Evolutionary conservation across 2,329 filamentous ascomycete genomes (phyloP).

Genomic region (Scedosporium minutisporum): DNA sequence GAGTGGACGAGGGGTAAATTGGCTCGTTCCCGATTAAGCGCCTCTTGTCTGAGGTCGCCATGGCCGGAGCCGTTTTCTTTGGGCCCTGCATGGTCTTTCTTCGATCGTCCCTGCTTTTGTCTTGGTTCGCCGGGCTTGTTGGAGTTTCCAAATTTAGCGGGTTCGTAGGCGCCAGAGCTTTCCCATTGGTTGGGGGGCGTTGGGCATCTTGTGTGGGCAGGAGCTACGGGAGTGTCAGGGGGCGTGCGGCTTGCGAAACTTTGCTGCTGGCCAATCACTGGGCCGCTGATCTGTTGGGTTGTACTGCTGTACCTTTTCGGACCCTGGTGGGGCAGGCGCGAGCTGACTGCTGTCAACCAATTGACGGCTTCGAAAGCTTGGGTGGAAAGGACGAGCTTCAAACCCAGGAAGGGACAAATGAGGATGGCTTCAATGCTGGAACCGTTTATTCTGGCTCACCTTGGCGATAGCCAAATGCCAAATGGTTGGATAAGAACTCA

Average conservation of each 20-base stretch:
- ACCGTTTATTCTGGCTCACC: background rate
- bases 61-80: background rate
- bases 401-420: background rate
- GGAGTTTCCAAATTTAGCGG: slow-evolving; percentile 1
- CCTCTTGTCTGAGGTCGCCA: background rate
- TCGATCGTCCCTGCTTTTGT: background rate
- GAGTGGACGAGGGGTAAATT: background rate
- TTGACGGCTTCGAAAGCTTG: background rate
- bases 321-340: background rate
- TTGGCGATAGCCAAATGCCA: background rate
- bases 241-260: background rate
- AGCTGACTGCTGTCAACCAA: background rate
- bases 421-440: background rate
- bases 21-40: background rate
- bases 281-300: background rate
- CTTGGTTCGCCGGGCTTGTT: background rate
- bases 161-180: background rate
- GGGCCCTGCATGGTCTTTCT: background rate
- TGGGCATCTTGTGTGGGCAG: background rate
- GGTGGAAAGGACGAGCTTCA: background rate
- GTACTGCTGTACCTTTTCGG: background rate
- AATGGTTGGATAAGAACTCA: background rate
- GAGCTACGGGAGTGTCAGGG: background rate
- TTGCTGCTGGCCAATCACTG: background rate
- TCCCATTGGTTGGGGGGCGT: background rate